Base-by-base conservation (phyloP, 352 stramenopile species). In the Globisporangium sylvaticum region DNA sequence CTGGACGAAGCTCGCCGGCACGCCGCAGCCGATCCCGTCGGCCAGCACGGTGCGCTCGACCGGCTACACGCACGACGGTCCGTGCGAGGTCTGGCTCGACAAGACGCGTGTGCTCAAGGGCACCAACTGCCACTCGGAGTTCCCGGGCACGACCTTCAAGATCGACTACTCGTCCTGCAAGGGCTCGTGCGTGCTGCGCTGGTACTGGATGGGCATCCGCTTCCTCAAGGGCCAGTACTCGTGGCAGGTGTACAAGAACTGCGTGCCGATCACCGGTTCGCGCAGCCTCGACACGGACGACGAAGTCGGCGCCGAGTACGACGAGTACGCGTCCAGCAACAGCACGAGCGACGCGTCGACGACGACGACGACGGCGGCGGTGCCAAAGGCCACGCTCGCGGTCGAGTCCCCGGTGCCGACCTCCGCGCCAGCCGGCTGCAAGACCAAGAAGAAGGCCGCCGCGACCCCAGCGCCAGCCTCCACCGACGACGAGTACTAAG, bases 241-340 rank as follows among this genome's bases (percentile, higher is more conserved):
- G 66, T 87, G 79, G 79, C 77, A 87, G 68, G 63, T 87, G 20
- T 87, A 87, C 71, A 85, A 87, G 75, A 73, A 75, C 2, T 85
- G 79, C 32, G 70, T 67, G 24, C 18, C 39, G 4, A 4, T 67
- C 25, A 31, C n/a, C 3, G 62, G 27, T 1, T 31, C 44, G 24
- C 62, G 62, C 34, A 32, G 50, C 18, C 44, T 57, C 42, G 62
- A 42, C 34, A 42, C 34, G 34, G 34, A 42, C 34, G 34, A 42
- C 12, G 34, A 42, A 42, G 12, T 42, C 34, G 34, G 34, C 34
- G 34, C 34, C 12, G 34, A 42, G 34, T 42, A 42, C 34, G 42
- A 52, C 42, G 20, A 52, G 42, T n/a, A 52, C 42, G 7, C 42
- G 12, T 42, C 34, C 34, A 42, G 12, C 12, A 42, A 42, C 34